Evolutionary conservation across 2,329 filamentous ascomycete genomes (phyloP).

Genomic region (Triangularia verruculosa): DNA sequence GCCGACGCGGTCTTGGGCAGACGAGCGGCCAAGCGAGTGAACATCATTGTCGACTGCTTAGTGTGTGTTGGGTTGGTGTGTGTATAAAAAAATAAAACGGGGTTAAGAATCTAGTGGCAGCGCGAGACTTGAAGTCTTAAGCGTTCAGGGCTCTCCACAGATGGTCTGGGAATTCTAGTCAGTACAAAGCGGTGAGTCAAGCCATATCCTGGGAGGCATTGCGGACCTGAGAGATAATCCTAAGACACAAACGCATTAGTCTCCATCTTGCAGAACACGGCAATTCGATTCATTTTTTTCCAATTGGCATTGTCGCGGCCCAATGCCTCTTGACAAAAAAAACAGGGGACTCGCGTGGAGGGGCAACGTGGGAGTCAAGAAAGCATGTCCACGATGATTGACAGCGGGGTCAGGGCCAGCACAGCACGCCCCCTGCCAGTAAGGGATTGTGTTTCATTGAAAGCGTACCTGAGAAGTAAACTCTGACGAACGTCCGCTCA

Average conservation of each 20-base stretch:
- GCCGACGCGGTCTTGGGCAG: conserved; percentile 53
- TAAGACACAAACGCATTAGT: conserved; percentile 46
- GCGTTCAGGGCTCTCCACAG: conserved; percentile 51
- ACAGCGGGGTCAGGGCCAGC: conserved; percentile 2
- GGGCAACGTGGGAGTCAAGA: conserved; percentile 13
- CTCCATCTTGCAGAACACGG: conserved; percentile 20
- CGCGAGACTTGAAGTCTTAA: conserved; percentile 37
- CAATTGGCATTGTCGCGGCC: conserved; percentile 8
- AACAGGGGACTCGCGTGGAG: conserved; percentile 8
- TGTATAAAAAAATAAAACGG: conserved; percentile 21
- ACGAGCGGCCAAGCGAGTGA: conserved; percentile 54
- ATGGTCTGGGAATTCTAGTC: conserved; percentile 44
- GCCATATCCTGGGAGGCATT: conserved; percentile 22
- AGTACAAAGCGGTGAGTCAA: conserved; percentile 46
- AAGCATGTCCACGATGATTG: conserved; percentile 1
- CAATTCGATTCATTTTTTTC: not conserved
- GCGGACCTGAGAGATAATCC: conserved; percentile 75
- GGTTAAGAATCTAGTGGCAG: conserved; percentile 23
- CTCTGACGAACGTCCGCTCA: conserved; percentile 79
- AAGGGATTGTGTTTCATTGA: not conserved
- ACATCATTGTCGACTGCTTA: conserved; percentile 56
- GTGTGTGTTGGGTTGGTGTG: conserved; percentile 15
- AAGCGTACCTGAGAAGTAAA: conserved; percentile 84
- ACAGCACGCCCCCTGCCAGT: not conserved
- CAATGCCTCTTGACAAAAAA: conserved; percentile 4